A percentile compares a stretch with the other conserved stretches of the same genome.
phyloP scores from a whole-genome alignment of 2,329 filamentous ascomycete genomes.

The Bipolaris oryzae region DNA sequence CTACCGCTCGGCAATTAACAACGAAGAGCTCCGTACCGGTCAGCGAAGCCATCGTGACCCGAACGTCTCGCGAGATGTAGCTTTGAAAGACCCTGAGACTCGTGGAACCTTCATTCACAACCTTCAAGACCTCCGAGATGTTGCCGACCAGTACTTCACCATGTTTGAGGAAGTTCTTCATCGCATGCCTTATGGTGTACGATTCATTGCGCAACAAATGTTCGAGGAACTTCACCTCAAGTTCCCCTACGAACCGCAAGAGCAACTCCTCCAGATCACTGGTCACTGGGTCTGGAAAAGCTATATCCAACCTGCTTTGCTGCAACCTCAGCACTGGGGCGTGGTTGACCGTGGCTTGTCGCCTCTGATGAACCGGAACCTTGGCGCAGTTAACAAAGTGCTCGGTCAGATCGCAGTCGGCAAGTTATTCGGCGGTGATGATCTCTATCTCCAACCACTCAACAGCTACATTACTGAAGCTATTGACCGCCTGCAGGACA shows the following conservation, averaged over 20 bases:
- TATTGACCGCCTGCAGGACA: slow-evolving; percentile 76
- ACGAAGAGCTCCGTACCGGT: slow-evolving; percentile 93
- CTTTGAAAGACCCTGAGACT: slow-evolving; percentile 95
- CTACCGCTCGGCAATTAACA: slow-evolving; percentile 93
- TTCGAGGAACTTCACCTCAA: slow-evolving; percentile 77
- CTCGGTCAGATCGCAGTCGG: slow-evolving; percentile 88
- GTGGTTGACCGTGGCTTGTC: slow-evolving; percentile 89
- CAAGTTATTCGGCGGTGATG: slow-evolving; percentile 88
- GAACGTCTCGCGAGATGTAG: slow-evolving; percentile 87
- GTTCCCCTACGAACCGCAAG: slow-evolving; percentile 80
- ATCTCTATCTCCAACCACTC: slow-evolving; percentile 92
- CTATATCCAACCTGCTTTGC: slow-evolving; percentile 87
- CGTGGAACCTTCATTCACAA: slow-evolving; percentile 92
- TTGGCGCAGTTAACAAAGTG: slow-evolving; percentile 89
- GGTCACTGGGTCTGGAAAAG: slow-evolving; percentile 93
- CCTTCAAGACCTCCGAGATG: slow-evolving; percentile 89
- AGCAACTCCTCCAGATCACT: slow-evolving; percentile 79
- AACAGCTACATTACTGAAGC: slow-evolving; percentile 91
- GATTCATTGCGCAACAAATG: slow-evolving; percentile 85
- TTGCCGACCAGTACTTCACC: slow-evolving; percentile 87
- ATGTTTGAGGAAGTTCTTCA: slow-evolving; percentile 81
- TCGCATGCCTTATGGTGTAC: slow-evolving; percentile 89
- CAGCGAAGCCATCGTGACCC: slow-evolving; percentile 78
- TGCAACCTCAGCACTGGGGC: slow-evolving; percentile 90
- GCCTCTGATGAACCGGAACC: slow-evolving; percentile 89